Base-by-base conservation (phyloP, 192 early-diverging fungal genomes). In the Rhizoclosmatium sp. region DNA sequence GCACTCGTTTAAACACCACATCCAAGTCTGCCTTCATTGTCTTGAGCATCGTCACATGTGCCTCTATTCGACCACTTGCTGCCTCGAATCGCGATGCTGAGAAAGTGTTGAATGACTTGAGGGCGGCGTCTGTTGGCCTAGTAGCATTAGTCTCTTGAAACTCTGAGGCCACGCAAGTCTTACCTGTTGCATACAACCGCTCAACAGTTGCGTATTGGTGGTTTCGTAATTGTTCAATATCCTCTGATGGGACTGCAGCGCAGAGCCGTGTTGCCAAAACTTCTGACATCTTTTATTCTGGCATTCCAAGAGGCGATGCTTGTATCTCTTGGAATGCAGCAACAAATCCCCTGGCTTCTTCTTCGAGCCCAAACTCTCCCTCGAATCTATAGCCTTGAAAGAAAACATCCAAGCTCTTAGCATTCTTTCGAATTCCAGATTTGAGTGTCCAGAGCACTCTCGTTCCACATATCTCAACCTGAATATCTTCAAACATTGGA, bases 1-100 rank as follows among this genome's bases (percentile, higher is more conserved):
- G 71, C 58, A 92, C 80, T 65, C 88, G 87, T 47, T 75, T 82
- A 78, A 91, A 92, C 4, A 91, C 87, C 45, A 68, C 77, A 56
- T 92, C 87, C 12, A 92, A 66, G 79, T 92, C 91, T 1, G 73
- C 56, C 67, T 89, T 88, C 16, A 92, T 84, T 60, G 89, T 84
- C 69, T 84, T 85, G 42, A 92, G 77, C 70, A 90, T 80, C 31
- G 82, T 83, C 47, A 86, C 87, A 60, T 92, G 87, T 1, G 84
- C 54, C 39, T 91, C 90, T 46, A 91, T 83, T 49, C 87, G 82
- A 19, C 79, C 82, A 31, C 87, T 82, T 14, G 87, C 79, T 46
- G 87, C 81, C 19, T 85, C 80, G 80, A 85, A 91, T 10, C 89
- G 87, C 49, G 80, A 71, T 0, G 87, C 84, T 21, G 87, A 87